These are phyloP conservation scores for Tillandsia fasciculata DNA, from an alignment of 176 grass and related monocot genomes.

Conservation along the genomic window DNA sequence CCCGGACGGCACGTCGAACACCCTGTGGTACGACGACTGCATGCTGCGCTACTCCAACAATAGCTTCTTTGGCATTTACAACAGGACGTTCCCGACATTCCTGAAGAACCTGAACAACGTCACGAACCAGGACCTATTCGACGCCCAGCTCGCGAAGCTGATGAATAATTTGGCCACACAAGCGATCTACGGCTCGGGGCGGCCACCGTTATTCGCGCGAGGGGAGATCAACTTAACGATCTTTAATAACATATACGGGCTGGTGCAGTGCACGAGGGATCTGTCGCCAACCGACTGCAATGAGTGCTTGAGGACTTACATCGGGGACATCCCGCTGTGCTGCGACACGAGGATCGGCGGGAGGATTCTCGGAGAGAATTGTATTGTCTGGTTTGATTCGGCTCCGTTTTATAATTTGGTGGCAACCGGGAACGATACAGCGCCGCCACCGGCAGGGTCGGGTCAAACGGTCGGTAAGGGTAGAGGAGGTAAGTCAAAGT, in stretches of 20 bases:
- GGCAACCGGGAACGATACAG: no score
- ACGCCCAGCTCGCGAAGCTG: not conserved
- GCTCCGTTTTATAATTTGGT: no score
- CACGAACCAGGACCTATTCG: not conserved
- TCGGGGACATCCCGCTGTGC: no score
- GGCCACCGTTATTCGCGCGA: not conserved
- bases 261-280: constrained; percentile 18
- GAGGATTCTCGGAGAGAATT: no score
- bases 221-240: not conserved
- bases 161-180: not conserved
- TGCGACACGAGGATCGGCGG: no score
- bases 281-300: not conserved
- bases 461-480: no score
- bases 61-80: constrained; percentile 12
- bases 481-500: no score
- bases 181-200: not conserved
- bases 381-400: no score
- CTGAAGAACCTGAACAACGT: no score
- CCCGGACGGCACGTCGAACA: not conserved
- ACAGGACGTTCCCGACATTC: no score
- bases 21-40: constrained; percentile 18
- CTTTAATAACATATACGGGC: constrained; percentile 1
- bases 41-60: constrained; percentile 14
- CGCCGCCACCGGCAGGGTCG: no score
- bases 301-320: not conserved